Evolutionary conservation across 148 eudicot genomes (phyloP).

Genomic region (Arbutus unedo): DNA sequence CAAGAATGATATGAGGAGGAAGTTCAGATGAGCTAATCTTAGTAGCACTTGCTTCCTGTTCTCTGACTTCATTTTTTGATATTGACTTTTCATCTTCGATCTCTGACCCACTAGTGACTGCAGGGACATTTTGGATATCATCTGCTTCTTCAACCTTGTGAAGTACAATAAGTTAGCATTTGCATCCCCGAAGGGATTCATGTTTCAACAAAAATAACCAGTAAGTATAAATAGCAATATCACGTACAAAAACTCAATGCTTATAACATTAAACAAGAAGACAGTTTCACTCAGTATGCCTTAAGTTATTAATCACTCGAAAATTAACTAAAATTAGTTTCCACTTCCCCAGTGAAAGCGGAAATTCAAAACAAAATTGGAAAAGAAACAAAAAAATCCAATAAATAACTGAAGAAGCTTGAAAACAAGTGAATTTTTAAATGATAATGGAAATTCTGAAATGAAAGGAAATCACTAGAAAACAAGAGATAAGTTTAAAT

Average conservation of each 20-base stretch:
- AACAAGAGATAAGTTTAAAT: neutral
- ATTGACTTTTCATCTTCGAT: constrained; percentile 39
- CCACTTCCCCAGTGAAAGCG: neutral
- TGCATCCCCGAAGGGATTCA: neutral
- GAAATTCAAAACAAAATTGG: neutral
- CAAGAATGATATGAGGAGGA: constrained; percentile 78
- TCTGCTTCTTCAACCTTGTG: constrained; percentile 78
- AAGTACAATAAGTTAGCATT: constrained; percentile 16
- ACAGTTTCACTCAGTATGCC: neutral
- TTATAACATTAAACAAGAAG: neutral
- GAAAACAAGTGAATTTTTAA: neutral
- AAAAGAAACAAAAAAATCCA: neutral
- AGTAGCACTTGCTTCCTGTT: constrained; percentile 38
- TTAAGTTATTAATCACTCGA: neutral
- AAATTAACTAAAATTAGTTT: neutral
- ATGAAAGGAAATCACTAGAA: neutral
- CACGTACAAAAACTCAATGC: neutral
- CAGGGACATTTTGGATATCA: constrained; percentile 62
- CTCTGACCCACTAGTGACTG: constrained; percentile 41
- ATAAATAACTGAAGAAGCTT: neutral
- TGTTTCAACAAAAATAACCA: neutral
- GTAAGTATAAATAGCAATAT: constrained; percentile 4
- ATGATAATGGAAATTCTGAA: neutral
- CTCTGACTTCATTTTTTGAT: constrained; percentile 29
- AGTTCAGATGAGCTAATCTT: constrained; percentile 55